Evolutionary conservation across 2,329 filamentous ascomycete genomes (phyloP).

Genomic region (Venturia nashicola): DNA sequence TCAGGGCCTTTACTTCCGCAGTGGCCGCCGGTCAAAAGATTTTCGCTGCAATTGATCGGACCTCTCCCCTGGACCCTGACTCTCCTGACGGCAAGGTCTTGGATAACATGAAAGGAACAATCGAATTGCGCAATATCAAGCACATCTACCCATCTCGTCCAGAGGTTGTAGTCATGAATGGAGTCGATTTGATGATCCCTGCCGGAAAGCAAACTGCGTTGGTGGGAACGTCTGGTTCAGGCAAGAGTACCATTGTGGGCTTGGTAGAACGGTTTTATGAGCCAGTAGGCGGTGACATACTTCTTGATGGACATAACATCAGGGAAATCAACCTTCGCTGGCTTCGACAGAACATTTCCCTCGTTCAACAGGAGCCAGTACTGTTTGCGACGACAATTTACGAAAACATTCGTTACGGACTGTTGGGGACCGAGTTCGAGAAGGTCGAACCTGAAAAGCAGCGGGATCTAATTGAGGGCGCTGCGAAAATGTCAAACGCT

Average conservation of each 20-base stretch:
- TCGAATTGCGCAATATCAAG: conserved; percentile 72
- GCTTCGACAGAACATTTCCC: conserved; percentile 81
- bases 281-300: conserved; percentile 66
- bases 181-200: conserved; percentile 66
- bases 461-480: conserved; percentile 59
- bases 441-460: conserved; percentile 54
- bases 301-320: conserved; percentile 74
- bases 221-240: conserved; percentile 86
- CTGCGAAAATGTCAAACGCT: conserved; percentile 83
- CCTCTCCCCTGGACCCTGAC: conserved; percentile 71
- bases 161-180: conserved; percentile 79
- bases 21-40: conserved; percentile 83
- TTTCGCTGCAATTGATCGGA: conserved; percentile 81
- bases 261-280: conserved; percentile 91
- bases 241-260: conserved; percentile 89
- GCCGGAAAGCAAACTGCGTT: conserved; percentile 87
- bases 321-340: conserved; percentile 73
- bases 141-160: conserved; percentile 92
- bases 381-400: conserved; percentile 84
- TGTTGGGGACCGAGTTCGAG: conserved; percentile 75
- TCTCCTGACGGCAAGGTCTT: conserved; percentile 60
- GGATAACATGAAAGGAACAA: conserved; percentile 59
- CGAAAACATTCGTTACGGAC: conserved; percentile 78
- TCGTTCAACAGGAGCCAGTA: conserved; percentile 88
- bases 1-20: conserved; percentile 74